Evolutionary conservation across 352 stramenopile genomes (phyloP), one percentile per base, ranked within the genome.

Genomic region (Globisporangium rhizosaccharum): DNA sequence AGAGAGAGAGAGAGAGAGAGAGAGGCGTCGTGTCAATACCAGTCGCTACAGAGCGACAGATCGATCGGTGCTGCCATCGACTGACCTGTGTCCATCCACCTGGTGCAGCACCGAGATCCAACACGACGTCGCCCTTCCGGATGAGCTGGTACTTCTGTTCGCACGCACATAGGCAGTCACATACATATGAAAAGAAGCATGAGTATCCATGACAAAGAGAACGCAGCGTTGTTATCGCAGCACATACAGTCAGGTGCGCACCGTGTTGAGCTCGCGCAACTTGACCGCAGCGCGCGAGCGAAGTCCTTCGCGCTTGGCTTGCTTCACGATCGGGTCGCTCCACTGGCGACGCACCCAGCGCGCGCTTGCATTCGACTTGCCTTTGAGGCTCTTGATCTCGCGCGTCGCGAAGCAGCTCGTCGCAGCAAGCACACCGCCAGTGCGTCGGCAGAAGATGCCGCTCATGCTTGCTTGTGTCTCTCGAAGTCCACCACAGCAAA

Each of bases 321-420:
- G 79, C 53, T 93, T 92, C 28, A 96, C 87, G 41, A 88, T 63
- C 42, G 83, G 87, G 53, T 96, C 87, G 61, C 68, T 88, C 78
- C 82, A 91, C 67, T 96, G 87, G 11, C 87, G 85, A 17, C 79
- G 71, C 51, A 96, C 76, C 87, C 87, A 96, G 36, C 85, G 83
- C 54, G 87, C 85, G 41, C 82, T 93, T 46, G 80, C 81, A 54
- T 82, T 90, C 44, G 75, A 90, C 75, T 92, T 94, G 49, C 84
- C 84, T 46, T 85, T 87, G 54, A 92, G 84, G 61, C 84, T 94
- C 68, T 85, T 85, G 67, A 82, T 53, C 61, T 77, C 79, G 51
- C 79, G 77, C 37, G 63, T 54, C 9, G 70, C 64, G 30, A 53
- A 49, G n/a, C 30, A 53, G 51, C 50, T 55, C 39, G 30, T 54